Evolutionary conservation across 2,329 filamentous ascomycete species (phyloP).

Genomic region (Arthrobotrys sinensis): DNA sequence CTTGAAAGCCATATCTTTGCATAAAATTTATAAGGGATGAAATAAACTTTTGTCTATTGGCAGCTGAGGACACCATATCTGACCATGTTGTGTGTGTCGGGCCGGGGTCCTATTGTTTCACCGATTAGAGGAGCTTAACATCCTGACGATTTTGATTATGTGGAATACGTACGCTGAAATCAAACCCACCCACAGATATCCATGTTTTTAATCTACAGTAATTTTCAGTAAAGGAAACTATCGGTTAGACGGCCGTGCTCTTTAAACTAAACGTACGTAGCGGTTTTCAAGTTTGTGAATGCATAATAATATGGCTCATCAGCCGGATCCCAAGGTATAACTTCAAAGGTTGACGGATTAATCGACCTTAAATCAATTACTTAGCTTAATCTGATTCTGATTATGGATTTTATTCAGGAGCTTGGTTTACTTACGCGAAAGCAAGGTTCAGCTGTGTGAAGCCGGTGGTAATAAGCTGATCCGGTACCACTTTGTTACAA

Average conservation of each 20-base stretch:
- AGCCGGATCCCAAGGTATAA: conserved; percentile 60
- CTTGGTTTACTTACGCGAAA: conserved; percentile 62
- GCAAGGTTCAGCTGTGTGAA: conserved; percentile 67
- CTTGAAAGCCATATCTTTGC: conserved; percentile 68
- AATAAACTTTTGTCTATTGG: conserved; percentile 68
- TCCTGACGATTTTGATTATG: not conserved
- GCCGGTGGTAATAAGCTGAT: conserved; percentile 66
- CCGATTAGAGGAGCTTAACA: conserved; percentile 1
- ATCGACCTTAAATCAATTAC: conserved; percentile 59
- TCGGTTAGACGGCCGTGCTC: no score
- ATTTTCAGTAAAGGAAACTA: not conserved
- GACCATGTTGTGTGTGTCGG: conserved; percentile 65
- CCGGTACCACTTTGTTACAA: conserved; percentile 66
- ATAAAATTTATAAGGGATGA: conserved; percentile 67
- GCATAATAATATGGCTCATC: conserved; percentile 62
- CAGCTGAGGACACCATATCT: conserved; percentile 67
- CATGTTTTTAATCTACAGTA: conserved; percentile 64
- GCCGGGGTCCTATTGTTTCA: conserved; percentile 65
- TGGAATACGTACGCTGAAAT: conserved; percentile 65
- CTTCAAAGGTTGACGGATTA: conserved; percentile 64
- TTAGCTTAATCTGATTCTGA: not conserved
- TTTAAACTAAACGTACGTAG: conserved; percentile 5
- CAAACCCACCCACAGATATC: conserved; percentile 65
- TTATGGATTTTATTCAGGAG: not conserved
- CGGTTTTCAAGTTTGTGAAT: conserved; percentile 64